Percentiles rank a stretch among this genome's conserved stretches.
Evolutionary conservation across 768 basidiomycete genomes (phyloP).

Genomic region (Suillus occidentalis): DNA sequence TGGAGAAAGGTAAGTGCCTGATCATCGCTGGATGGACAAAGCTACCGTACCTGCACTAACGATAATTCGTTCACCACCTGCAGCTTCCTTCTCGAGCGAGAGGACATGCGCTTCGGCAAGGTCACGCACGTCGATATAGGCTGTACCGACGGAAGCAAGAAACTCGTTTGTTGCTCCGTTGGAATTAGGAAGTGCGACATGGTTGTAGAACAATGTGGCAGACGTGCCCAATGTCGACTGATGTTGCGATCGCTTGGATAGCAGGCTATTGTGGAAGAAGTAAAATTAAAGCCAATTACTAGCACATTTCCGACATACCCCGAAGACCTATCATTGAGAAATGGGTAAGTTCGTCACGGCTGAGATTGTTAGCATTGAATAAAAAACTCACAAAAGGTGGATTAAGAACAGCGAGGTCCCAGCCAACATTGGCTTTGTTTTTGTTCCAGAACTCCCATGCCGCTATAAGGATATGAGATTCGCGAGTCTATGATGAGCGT

Average conservation of each 20-base stretch:
- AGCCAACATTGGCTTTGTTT: constrained; percentile 33
- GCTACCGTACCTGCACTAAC: constrained; percentile 33
- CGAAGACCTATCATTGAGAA: constrained; percentile 24
- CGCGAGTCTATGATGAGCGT: neutral
- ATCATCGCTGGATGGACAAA: neutral
- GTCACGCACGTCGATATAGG: constrained; percentile 57
- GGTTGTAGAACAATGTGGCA: constrained; percentile 33
- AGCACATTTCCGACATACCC: constrained; percentile 17
- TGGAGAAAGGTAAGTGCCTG: constrained; percentile 5
- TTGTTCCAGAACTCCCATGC: constrained; percentile 49
- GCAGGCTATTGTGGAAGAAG: constrained; percentile 32
- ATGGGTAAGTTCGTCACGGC: neutral
- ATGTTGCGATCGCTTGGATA: constrained; percentile 40
- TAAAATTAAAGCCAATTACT: neutral
- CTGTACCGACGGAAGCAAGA: constrained; percentile 23
- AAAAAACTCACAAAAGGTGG: constrained; percentile 37
- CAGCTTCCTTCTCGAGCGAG: constrained; percentile 51
- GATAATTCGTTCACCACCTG: constrained; percentile 59
- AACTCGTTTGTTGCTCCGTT: constrained; percentile 25
- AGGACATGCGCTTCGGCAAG: constrained; percentile 52
- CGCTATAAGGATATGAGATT: constrained; percentile 23
- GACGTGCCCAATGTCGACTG: constrained; percentile 43
- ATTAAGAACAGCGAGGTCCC: constrained; percentile 40
- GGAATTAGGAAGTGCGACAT: constrained; percentile 26
- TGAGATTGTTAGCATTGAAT: neutral